Conservation (phyloP, 345 rosid genomes). For the Populus alba region DNA sequence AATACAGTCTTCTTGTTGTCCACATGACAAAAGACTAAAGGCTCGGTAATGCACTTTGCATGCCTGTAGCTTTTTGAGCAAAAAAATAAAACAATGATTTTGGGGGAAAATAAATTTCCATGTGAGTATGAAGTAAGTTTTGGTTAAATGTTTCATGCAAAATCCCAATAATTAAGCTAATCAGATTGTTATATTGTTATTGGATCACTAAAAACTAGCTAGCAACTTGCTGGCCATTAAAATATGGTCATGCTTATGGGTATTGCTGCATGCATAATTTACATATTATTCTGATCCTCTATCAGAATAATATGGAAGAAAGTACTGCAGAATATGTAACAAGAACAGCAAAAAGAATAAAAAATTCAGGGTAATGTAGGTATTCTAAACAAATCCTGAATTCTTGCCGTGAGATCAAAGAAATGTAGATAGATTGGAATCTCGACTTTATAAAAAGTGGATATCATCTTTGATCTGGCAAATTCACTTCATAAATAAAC, state of each 20-base stretch:
- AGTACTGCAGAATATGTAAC: neutral
- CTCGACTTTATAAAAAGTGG: constrained; percentile 37
- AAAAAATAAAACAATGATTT: neutral
- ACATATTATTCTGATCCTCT: too few species aligned
- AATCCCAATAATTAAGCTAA: too few species aligned
- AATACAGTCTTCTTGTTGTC: neutral
- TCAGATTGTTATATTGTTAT: neutral
- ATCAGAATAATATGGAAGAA: neutral
- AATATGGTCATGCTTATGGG: neutral
- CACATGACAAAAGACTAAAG: neutral
- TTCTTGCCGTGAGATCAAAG: constrained; percentile 29
- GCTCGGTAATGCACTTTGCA: neutral
- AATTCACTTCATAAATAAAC: neutral
- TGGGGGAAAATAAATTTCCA: neutral
- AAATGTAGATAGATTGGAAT: constrained; percentile 15
- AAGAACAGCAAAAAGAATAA: too few species aligned
- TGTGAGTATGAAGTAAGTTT: neutral
- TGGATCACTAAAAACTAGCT: neutral
- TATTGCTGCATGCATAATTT: neutral
- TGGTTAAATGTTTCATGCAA: neutral
- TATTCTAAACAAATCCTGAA: neutral
- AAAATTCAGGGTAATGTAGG: neutral
- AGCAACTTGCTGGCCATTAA: neutral
- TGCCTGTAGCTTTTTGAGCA: neutral
- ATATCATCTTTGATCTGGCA: neutral